These are phyloP conservation scores for Hypoxylon sp. DNA, from an alignment of 2,329 filamentous ascomycete species.

Conservation along the genomic window DNA sequence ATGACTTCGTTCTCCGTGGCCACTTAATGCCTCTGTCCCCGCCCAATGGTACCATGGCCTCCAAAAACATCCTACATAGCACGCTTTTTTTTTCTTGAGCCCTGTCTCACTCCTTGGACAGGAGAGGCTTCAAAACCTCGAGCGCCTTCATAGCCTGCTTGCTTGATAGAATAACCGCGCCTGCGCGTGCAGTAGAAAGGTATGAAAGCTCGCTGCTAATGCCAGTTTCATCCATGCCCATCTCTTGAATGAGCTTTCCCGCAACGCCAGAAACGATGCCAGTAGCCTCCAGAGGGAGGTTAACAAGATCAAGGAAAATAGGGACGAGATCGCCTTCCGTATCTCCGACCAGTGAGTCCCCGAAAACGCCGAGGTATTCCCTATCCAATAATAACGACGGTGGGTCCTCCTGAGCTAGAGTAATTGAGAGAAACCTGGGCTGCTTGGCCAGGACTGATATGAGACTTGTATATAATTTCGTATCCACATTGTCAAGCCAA, in stretches of 20 bases:
- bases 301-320: slow-evolving; percentile 87
- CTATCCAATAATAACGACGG: slow-evolving; percentile 81
- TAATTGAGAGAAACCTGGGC: slow-evolving; percentile 80
- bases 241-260: slow-evolving; percentile 81
- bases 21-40: slow-evolving; percentile 6
- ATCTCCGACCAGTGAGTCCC: slow-evolving; percentile 80
- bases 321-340: slow-evolving; percentile 81
- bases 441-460: slow-evolving; percentile 71
- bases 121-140: slow-evolving; percentile 71
- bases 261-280: slow-evolving; percentile 97
- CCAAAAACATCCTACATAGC: slow-evolving; percentile 31
- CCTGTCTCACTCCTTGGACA: slow-evolving; percentile 54
- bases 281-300: slow-evolving; percentile 86
- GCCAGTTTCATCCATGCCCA: slow-evolving; percentile 61
- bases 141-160: slow-evolving; percentile 81
- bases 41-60: slow-evolving; percentile 15
- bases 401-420: slow-evolving; percentile 78
- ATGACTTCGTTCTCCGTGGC: slow-evolving; percentile 24
- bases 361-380: slow-evolving; percentile 73
- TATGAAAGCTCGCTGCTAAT: slow-evolving; percentile 84
- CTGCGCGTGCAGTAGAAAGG: slow-evolving; percentile 87
- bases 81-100: neutral
- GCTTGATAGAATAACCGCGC: slow-evolving; percentile 86
- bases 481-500: slow-evolving; percentile 73
- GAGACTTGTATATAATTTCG: slow-evolving; percentile 73